Evolutionary conservation across 768 basidiomycete genomes (phyloP).

Genomic region (Lactarius deliciosus): DNA sequence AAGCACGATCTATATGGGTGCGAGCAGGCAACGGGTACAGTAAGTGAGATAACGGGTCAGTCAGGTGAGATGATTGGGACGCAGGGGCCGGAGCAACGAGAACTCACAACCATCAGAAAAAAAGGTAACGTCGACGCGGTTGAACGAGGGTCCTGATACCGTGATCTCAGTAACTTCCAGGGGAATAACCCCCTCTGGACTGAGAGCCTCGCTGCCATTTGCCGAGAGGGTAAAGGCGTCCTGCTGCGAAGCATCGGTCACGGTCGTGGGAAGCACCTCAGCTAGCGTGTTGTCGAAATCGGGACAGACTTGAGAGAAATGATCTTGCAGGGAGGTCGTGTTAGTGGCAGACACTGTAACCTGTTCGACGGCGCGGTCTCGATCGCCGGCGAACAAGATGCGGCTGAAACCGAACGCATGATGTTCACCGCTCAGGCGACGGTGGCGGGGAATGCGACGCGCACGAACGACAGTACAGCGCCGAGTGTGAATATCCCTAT

Average conservation of each 20-base stretch:
- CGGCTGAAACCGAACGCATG: conserved; percentile 12
- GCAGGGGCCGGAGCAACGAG: neutral
- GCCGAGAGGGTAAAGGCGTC: conserved; percentile 13
- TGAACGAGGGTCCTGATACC: conserved; percentile 58
- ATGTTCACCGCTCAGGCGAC: conserved; percentile 23
- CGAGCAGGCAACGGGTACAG: no score
- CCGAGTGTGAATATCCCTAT: conserved; percentile 23
- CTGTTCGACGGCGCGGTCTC: conserved; percentile 12
- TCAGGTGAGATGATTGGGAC: neutral
- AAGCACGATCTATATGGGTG: conserved; percentile 48
- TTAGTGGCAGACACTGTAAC: conserved; percentile 11
- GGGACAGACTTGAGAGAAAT: conserved; percentile 14
- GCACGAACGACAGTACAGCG: conserved; percentile 25
- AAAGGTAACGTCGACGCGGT: conserved; percentile 74
- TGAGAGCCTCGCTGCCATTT: neutral
- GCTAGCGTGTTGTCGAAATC: neutral
- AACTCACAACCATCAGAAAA: conserved; percentile 76
- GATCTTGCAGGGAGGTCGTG: neutral
- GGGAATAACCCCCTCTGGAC: conserved; percentile 33
- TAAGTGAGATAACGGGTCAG: neutral
- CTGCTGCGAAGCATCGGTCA: conserved; percentile 1
- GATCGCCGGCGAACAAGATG: conserved; percentile 3
- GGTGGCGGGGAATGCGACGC: conserved; percentile 18
- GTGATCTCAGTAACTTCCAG: conserved; percentile 58
- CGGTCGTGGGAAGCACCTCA: neutral